These are phyloP conservation scores for Cercospora canescens DNA, from an alignment of 2,329 filamentous ascomycete species.

Conservation along the genomic window DNA sequence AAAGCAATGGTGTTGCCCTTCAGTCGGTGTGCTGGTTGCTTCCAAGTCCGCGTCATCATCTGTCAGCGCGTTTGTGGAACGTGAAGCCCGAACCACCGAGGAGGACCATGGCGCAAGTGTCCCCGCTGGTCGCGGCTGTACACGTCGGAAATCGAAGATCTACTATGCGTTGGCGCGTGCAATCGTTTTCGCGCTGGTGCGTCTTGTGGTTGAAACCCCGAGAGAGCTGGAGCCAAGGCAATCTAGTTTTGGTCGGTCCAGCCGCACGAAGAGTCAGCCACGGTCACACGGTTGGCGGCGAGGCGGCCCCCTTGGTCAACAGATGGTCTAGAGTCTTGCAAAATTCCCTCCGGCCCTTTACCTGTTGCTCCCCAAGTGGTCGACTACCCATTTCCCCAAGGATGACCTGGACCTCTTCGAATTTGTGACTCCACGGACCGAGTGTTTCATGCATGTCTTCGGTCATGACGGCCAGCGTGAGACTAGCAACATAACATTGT, in stretches of 20 bases:
- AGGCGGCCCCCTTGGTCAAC: neutral
- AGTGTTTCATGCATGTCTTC: constrained; percentile 6
- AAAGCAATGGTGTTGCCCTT: neutral
- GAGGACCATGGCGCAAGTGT: neutral
- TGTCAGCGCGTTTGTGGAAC: neutral
- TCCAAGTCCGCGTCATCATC: neutral
- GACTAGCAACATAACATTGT: constrained; percentile 11
- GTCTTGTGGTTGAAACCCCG: neutral
- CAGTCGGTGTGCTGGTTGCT: neutral
- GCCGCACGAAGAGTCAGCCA: neutral
- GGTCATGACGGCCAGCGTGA: neutral
- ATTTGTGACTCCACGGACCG: constrained; percentile 7
- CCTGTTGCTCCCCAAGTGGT: neutral
- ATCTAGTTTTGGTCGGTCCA: neutral
- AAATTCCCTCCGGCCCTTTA: neutral
- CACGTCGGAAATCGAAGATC: neutral
- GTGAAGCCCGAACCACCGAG: neutral
- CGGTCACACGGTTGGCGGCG: neutral
- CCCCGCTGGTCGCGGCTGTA: neutral
- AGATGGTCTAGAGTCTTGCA: neutral
- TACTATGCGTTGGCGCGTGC: neutral
- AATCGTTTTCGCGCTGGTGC: neutral
- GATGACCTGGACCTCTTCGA: constrained; percentile 13
- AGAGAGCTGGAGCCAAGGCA: neutral
- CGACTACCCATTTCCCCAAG: neutral